phyloP scores from a whole-genome alignment of 495 filamentous ascomycete species.

The Podospora anserina region DNA sequence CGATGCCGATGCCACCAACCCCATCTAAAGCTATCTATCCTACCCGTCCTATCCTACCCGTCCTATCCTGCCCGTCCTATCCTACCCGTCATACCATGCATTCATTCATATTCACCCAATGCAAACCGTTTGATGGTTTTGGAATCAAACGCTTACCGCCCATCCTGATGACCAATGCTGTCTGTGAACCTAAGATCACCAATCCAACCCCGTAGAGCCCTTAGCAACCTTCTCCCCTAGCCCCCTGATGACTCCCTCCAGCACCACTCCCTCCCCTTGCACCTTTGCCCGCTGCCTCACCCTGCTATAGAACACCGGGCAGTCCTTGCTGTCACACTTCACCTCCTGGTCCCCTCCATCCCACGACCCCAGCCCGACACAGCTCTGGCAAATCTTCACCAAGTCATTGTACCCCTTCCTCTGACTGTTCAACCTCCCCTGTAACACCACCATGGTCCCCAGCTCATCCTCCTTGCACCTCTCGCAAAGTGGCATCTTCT shows the following conservation, averaged over 20 bases:
- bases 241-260: constrained; percentile 55
- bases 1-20: background rate
- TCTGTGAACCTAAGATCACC: constrained; percentile 10
- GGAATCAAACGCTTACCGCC: background rate
- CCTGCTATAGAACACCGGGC: constrained; percentile 86
- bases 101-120: background rate
- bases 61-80: background rate
- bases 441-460: constrained; percentile 59
- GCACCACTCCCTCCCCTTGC: constrained; percentile 52
- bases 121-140: background rate
- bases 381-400: constrained; percentile 76
- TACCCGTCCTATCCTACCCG: background rate
- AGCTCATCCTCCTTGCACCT: constrained; percentile 57
- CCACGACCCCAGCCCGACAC: constrained; percentile 64
- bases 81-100: background rate
- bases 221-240: constrained; percentile 47
- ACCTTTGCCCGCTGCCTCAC: constrained; percentile 65
- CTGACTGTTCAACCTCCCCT: constrained; percentile 55
- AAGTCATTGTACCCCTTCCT: constrained; percentile 66
- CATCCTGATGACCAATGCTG: background rate
- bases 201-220: constrained; percentile 9
- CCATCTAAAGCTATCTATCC: no score
- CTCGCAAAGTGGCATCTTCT: constrained; percentile 51
- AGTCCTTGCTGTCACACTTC: constrained; percentile 84
- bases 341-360: constrained; percentile 56